Evolutionary conservation across 768 basidiomycete species (phyloP), one percentile per base, ranked within the genome.

Genomic region (Lactifluus echinatus): DNA sequence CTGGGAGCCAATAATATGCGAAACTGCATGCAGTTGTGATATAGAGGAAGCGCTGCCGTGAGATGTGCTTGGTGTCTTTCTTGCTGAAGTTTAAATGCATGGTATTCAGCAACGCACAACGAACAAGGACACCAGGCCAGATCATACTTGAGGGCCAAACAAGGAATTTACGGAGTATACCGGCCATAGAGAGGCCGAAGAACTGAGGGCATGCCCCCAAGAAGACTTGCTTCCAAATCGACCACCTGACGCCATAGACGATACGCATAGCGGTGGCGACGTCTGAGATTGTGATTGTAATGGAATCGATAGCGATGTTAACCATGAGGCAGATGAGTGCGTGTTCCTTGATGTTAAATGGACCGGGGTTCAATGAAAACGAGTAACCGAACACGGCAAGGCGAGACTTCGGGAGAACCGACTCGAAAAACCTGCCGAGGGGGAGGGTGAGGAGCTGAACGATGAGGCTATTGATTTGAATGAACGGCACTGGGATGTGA

Each of bases 271-370:
- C 72, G 2, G 84, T 74, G 55, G 84, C 66, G 54, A 89, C 75
- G 54, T 89, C 87, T 1, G n/a, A n/a, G n/a, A n/a, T n/a, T n/a
- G 86, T 84, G 29, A 82, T 80, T 65, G 89, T 89, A 2, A 83
- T 79, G 37, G 87, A 87, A 23, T 70, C 67, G 53, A 78, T 75
- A 24, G 77, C 79, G 26, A 87, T 78, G 66, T 85, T 89, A 36
- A 82, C 80, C 89, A 91, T 90, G 57, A 89, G 79, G 24, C 86
- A 86, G 66, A 87, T 85, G 67, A 82, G 84, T 59, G 88, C 83
- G 65, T 94, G 92, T 67, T 94, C 92, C 76, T 94, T 94, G 77
- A 93, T 83, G 60, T 81, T 85, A 75, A 93, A 94, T 2, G 87
- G 89, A 0, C 91, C 92, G 0, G 84, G 83, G 63, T 86, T 90